Conservation (phyloP, 2,329 filamentous ascomycete species). For the Fusarium coffeatum region DNA sequence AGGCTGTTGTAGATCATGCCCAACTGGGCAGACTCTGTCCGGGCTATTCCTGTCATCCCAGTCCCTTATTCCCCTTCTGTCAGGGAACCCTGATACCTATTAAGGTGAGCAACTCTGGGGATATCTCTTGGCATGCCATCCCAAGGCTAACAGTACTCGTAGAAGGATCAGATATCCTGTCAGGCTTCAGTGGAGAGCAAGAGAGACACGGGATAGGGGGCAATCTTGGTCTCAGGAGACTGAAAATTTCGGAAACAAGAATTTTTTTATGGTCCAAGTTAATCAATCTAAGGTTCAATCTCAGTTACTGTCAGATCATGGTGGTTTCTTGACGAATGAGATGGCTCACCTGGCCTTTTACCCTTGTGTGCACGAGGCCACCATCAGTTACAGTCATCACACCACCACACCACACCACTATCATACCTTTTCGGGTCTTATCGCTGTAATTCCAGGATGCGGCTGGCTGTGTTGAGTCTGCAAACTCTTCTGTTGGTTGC, state of each 20-base stretch:
- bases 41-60: conserved; percentile 36
- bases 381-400: conserved; percentile 17
- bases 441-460: conserved; percentile 30
- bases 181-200: conserved; percentile 11
- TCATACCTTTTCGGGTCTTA: conserved; percentile 14
- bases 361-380: conserved; percentile 28
- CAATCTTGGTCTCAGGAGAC: conserved; percentile 9
- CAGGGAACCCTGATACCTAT: conserved; percentile 29
- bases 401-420: conserved; percentile 15
- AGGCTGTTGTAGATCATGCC: conserved; percentile 44
- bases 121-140: conserved; percentile 45
- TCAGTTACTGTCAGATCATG: conserved; percentile 44
- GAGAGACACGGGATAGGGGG: conserved; percentile 7
- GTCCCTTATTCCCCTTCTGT: conserved; percentile 7
- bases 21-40: conserved; percentile 28
- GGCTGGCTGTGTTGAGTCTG: conserved; percentile 24
- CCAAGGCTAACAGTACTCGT: conserved; percentile 10
- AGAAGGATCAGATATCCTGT: conserved; percentile 27
- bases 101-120: conserved; percentile 40
- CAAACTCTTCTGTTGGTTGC: conserved; percentile 28
- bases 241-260: conserved; percentile 16
- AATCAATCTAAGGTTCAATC: conserved; percentile 22
- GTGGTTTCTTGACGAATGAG: conserved; percentile 36
- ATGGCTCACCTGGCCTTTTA: conserved; percentile 24
- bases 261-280: conserved; percentile 17